Evolutionary conservation across 176 grass and related monocot species (phyloP).

Genomic region (Calamus simplicifolius): DNA sequence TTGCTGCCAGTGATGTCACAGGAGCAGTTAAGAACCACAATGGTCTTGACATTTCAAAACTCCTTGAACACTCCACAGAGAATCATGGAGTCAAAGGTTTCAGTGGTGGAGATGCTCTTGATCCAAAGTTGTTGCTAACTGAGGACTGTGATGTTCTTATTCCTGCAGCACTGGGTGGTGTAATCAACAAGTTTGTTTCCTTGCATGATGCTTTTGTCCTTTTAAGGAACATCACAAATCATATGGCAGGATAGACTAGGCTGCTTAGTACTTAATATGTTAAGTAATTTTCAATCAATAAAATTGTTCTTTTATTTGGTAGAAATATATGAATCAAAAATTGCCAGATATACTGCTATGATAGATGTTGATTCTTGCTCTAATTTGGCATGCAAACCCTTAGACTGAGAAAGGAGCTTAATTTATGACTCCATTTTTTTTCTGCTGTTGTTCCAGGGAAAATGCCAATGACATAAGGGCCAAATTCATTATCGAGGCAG

Average conservation of each 20-base stretch:
- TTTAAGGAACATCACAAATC: too few species aligned
- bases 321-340: too few species aligned
- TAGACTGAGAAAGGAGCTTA: too few species aligned
- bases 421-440: conserved; percentile 16
- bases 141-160: conserved; percentile 88
- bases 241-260: too few species aligned
- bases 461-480: conserved; percentile 90
- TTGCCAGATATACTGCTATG: too few species aligned
- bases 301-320: too few species aligned
- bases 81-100: conserved; percentile 69
- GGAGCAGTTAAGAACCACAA: conserved; percentile 69
- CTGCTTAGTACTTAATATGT: too few species aligned
- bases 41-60: conserved; percentile 56
- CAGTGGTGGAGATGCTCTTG: conserved; percentile 44
- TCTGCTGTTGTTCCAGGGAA: conserved; percentile 33
- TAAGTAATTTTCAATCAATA: too few species aligned
- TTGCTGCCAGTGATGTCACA: conserved; percentile 74
- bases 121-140: conserved; percentile 46
- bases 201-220: conserved; percentile 6
- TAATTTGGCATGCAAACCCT: too few species aligned
- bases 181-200: conserved; percentile 41
- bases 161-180: conserved; percentile 75
- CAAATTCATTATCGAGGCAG: conserved; percentile 96
- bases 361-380: too few species aligned
- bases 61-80: conserved; percentile 46